Conservation (phyloP, 495 filamentous ascomycete genomes). For the Podospora conica region DNA sequence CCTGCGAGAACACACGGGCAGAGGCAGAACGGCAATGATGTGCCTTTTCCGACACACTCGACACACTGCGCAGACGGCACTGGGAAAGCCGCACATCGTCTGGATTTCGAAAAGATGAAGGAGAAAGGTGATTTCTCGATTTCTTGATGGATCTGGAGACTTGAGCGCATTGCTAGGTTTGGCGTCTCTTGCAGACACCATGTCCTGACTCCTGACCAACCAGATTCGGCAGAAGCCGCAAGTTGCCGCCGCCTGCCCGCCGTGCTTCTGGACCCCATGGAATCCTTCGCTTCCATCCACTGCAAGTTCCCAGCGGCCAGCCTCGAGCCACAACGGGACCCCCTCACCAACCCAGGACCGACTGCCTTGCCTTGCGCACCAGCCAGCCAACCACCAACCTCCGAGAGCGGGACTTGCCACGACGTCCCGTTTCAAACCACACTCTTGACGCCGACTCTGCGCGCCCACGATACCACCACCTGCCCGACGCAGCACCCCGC, state of each 20-base stretch:
- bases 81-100: background rate
- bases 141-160: background rate
- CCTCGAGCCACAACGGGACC: conserved; percentile 9
- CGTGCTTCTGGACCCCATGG: background rate
- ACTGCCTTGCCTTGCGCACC: conserved; percentile 19
- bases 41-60: conserved; percentile 19
- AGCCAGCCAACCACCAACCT: conserved; percentile 29
- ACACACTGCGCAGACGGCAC: conserved; percentile 11
- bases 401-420: conserved; percentile 29
- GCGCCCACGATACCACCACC: conserved; percentile 1
- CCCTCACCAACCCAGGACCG: conserved; percentile 4
- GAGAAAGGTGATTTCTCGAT: no score
- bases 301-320: background rate
- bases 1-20: conserved; percentile 11
- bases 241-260: background rate
- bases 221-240: background rate
- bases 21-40: conserved; percentile 13
- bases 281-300: background rate
- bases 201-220: background rate
- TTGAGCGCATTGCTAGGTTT: background rate
- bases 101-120: background rate
- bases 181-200: background rate
- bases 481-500: background rate
- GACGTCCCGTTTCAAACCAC: conserved; percentile 27
- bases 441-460: conserved; percentile 19